These are phyloP conservation scores for Mycena indigotica DNA, from an alignment of 768 basidiomycete genomes.

Conservation along the genomic window DNA sequence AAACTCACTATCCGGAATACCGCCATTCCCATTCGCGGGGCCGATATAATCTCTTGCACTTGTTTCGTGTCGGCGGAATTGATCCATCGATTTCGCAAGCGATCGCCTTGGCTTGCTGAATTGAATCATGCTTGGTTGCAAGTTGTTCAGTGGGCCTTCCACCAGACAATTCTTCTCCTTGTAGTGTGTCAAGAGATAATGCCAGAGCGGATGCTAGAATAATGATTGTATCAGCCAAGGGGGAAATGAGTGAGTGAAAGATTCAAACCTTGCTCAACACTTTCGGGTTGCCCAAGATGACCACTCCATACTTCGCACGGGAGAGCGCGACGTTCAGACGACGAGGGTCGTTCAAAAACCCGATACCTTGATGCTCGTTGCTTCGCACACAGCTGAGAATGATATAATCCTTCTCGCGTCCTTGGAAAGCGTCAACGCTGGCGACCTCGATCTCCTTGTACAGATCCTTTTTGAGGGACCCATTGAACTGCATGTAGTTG, in stretches of 20 bases:
- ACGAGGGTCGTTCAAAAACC: constrained; percentile 97
- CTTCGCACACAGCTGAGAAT: constrained; percentile 96
- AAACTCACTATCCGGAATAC: constrained; percentile 55
- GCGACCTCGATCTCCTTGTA: constrained; percentile 99
- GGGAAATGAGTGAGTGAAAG: not conserved
- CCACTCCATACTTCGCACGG: constrained; percentile 96
- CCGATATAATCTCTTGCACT: constrained; percentile 79
- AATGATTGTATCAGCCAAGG: constrained; percentile 19
- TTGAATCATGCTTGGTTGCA: constrained; percentile 98
- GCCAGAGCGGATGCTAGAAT: constrained; percentile 93
- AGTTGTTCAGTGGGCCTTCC: constrained; percentile 93
- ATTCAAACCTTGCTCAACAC: constrained; percentile 91
- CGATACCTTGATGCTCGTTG: constrained; percentile 99
- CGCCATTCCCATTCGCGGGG: constrained; percentile 36
- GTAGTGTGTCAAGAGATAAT: constrained; percentile 96
- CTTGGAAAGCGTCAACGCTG: constrained; percentile 98
- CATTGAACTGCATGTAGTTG: constrained; percentile 99
- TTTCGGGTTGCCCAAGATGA: constrained; percentile 99
- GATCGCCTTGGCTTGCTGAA: constrained; percentile 96
- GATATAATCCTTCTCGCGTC: constrained; percentile 99
- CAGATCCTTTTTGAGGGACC: constrained; percentile 97
- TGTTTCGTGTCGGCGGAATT: constrained; percentile 91
- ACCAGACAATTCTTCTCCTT: constrained; percentile 94
- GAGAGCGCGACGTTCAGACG: constrained; percentile 96
- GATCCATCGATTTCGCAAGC: constrained; percentile 87